Conservation (phyloP, 495 filamentous ascomycete genomes). For the Penicillium fimorum region DNA sequence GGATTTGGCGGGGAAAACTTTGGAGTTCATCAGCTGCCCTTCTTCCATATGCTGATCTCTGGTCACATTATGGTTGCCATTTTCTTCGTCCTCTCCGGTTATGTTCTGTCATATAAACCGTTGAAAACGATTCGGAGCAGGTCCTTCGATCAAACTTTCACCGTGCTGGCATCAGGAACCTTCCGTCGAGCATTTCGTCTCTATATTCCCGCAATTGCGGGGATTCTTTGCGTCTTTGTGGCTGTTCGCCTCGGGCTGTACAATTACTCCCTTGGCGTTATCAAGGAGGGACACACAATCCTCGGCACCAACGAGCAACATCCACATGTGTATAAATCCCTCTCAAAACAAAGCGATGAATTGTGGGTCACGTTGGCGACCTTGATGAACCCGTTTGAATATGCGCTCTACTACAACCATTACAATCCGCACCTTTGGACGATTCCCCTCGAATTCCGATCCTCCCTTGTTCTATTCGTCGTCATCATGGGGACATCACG, state of each 20-base stretch:
- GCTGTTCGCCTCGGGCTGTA: constrained; percentile 52
- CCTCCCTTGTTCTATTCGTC: constrained; percentile 64
- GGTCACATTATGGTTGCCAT: constrained; percentile 70
- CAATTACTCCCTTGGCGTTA: constrained; percentile 41
- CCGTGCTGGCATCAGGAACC: constrained; percentile 55
- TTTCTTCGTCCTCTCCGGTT: constrained; percentile 73
- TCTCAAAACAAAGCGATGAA: constrained; percentile 46
- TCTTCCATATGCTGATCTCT: constrained; percentile 60
- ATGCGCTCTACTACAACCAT: constrained; percentile 52
- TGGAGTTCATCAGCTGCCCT: constrained; percentile 60
- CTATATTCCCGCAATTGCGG: constrained; percentile 59
- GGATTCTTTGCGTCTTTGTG: constrained; percentile 55
- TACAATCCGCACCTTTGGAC: constrained; percentile 73
- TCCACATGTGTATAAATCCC: constrained; percentile 44
- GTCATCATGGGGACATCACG: constrained; percentile 56
- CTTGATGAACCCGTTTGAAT: constrained; percentile 54
- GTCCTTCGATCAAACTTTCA: constrained; percentile 49
- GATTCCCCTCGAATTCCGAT: constrained; percentile 68
- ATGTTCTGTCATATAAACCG: constrained; percentile 64
- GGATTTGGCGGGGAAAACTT: constrained; percentile 51
- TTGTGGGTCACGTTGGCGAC: constrained; percentile 48
- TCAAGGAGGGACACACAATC: constrained; percentile 43
- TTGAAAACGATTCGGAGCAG: constrained; percentile 57
- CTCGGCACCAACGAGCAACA: constrained; percentile 49
- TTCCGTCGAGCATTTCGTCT: constrained; percentile 64